Conservation (phyloP, 164 flowering plant species). For the Berberis thunbergii region DNA sequence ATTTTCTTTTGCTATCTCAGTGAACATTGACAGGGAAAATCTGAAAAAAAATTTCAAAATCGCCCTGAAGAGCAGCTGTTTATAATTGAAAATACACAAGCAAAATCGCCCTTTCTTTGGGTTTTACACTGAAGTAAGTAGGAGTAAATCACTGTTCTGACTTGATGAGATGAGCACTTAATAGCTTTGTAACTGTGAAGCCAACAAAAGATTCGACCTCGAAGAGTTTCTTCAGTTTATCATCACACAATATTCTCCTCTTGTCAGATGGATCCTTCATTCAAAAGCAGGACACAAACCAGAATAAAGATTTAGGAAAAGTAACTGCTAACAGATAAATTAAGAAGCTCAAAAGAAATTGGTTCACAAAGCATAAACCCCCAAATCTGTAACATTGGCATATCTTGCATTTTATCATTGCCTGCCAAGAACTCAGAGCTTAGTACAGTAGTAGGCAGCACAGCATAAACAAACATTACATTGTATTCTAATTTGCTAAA, state of each 20-base stretch:
- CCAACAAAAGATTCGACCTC: slow-evolving; percentile 70
- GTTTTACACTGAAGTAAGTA: slow-evolving; percentile 10
- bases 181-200: slow-evolving; percentile 55
- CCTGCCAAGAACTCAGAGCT: too few species aligned
- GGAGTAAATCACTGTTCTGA: slow-evolving; percentile 36
- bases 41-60: background rate
- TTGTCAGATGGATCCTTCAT: slow-evolving; percentile 80
- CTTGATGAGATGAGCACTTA: slow-evolving; percentile 51
- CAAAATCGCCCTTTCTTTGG: slow-evolving; percentile 27
- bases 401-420: too few species aligned
- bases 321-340: too few species aligned
- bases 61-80: slow-evolving; percentile 3
- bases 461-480: too few species aligned
- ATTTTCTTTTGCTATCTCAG: slow-evolving; percentile 9
- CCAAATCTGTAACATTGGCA: too few species aligned
- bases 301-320: background rate
- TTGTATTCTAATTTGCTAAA: too few species aligned
- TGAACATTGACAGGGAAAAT: slow-evolving; percentile 2
- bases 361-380: too few species aligned
- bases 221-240: slow-evolving; percentile 72
- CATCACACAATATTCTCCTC: slow-evolving; percentile 62
- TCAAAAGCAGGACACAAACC: slow-evolving; percentile 3
- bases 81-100: slow-evolving; percentile 13
- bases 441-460: too few species aligned
- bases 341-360: too few species aligned